Evolutionary conservation across 345 rosid species (phyloP), one percentile per base, ranked within the genome.

Genomic region (Sonneratia alba): DNA sequence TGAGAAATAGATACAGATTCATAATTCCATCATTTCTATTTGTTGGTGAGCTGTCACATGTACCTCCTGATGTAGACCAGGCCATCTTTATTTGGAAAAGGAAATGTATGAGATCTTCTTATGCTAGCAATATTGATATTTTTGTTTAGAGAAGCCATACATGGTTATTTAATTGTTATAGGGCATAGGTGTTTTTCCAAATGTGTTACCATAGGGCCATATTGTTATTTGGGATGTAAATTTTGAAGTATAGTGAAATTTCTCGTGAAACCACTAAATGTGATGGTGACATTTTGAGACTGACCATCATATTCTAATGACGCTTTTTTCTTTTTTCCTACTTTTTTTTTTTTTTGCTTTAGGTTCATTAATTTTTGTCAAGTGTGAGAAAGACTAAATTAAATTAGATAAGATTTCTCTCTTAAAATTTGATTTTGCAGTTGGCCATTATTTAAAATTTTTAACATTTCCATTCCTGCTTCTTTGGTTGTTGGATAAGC

Each of bases 391-490:
- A 53, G 59, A 62, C 7, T 13, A 62, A 11, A 11, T 1, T 27
- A 62, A 22, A 6, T 1, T 59, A 22, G 36, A 59, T 21, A 6
- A 59, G 36, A 59, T 6, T 19, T 59, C 9, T 6, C 66, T 27
- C 38, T 62, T 27, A 61, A 21, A 7, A 22, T 61, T 27, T 22
- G 27, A 22, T 61, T 24, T 61, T 62, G 37, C 37, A 34, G 8
- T 27, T 6, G 37, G 6, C 18, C 38, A 27, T 24, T 27, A 1
- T 7, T 68, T 4, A n/a, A 38, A 53, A 24, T 49, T 19, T 7
- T 19, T 7, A 21, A 36, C 71, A 14, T 55, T 74, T 70, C 71
- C 48, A 37, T 73, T 80, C 43, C 53, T 49, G 36, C 22, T 61
- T 61, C 36, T 27, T 4, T 7, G 34, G 36, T 27, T 61, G 16